Evolutionary conservation across 2,329 filamentous ascomycete species (phyloP).

Genomic region (Parastagonospora nodorum): DNA sequence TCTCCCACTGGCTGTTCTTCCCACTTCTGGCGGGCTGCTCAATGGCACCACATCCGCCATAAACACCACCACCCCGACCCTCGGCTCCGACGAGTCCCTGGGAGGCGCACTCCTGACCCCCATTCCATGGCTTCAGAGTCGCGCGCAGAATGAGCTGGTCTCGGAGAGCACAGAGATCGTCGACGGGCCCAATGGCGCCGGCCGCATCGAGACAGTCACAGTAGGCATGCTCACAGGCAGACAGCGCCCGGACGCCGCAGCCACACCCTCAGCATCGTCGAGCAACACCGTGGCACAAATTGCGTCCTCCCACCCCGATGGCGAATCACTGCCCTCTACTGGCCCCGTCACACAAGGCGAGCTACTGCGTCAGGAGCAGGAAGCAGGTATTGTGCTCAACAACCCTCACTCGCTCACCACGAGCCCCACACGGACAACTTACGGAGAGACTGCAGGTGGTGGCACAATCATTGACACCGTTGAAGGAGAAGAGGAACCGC

Average conservation of each 20-base stretch:
- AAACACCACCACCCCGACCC: constrained; percentile 42
- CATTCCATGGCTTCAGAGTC: constrained; percentile 78
- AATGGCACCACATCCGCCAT: constrained; percentile 65
- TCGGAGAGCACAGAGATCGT: constrained; percentile 81
- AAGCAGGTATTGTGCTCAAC: constrained; percentile 75
- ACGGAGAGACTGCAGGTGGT: constrained; percentile 31
- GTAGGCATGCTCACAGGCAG: constrained; percentile 61
- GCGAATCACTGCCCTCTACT: constrained; percentile 43
- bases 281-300: constrained; percentile 28
- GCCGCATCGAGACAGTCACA: constrained; percentile 79
- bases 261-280: background rate
- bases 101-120: constrained; percentile 91
- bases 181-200: constrained; percentile 78
- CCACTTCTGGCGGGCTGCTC: constrained; percentile 54
- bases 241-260: constrained; percentile 15
- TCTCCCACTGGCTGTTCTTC: constrained; percentile 67
- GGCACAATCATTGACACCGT: constrained; percentile 43
- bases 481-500: constrained; percentile 61
- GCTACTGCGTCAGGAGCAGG: constrained; percentile 82
- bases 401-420: constrained; percentile 40
- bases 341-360: constrained; percentile 72
- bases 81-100: constrained; percentile 85
- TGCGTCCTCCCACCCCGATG: constrained; percentile 39
- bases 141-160: constrained; percentile 63
- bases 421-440: constrained; percentile 30